Base-by-base conservation (phyloP, 2,329 filamentous ascomycete species). In the Cryoendolithus antarcticus region DNA sequence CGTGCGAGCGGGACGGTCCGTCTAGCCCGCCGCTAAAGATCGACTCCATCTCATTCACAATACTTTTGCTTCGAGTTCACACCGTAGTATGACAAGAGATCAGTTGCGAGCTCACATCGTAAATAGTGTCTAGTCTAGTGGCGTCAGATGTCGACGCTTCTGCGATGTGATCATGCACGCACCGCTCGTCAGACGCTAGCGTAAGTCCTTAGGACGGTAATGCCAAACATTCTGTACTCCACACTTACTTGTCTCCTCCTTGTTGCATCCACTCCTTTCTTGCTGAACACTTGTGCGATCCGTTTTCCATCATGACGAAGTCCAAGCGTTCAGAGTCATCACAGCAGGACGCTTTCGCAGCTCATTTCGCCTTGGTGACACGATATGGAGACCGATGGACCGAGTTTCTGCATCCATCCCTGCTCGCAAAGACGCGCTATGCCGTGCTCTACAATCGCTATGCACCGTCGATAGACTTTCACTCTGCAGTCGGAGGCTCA, bases 361-460 rank as follows among this genome's bases (percentile, higher is more conserved):
- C 48, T n/a, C 54, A 56, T 42, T 56, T 54, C 30, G 45, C 54
- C 9, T 41, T 38, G n/a, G 34, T 36, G 2, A 30, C 32, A 19
- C 41, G 35, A 2, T 43, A 40, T 27, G 32, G 36, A 11, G 49
- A 53, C 35, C 43, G 56, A 40, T 58, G 56, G 56, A 36, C 48
- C 6, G 34, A 43, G 9, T 52, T 47, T 3, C 43, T 58, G 15
- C 49, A 51, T 15, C 48, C 48, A 28, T 50, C 54, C 7, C 41
- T 57, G 6, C 39, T 46, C 7, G 34, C 42, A 21, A 42, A 47
- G 1, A 51, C 50, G 2, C 43, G 53, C 36, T 50, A 56, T 31
- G 48, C 50, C 15, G 49, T 45, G 12, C 42, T 57, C 7, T 44
- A 54, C 15, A 58, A 58, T 31, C 48, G 48, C 15, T 56, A 54